Conservation (phyloP, 148 eudicot genomes). For the Rhododendron kiyosumense region DNA sequence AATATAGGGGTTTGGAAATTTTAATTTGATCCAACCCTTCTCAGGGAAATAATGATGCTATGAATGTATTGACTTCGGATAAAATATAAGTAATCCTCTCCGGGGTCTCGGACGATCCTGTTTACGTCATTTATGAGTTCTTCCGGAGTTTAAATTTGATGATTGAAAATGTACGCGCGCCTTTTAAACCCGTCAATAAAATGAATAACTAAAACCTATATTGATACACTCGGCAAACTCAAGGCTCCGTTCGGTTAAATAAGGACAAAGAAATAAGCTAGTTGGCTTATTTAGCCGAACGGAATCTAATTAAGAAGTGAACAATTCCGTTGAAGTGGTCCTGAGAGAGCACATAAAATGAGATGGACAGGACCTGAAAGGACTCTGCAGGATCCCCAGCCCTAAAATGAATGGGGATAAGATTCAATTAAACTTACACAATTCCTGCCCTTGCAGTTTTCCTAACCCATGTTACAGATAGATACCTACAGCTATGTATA, state of each 20-base stretch:
- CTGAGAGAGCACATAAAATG: neutral
- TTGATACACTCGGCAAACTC: neutral
- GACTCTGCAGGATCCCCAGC: neutral
- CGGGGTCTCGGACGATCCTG: neutral
- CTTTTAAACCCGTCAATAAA: too few species aligned
- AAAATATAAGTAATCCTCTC: neutral
- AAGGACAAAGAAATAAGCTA: too few species aligned
- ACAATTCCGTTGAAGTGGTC: neutral
- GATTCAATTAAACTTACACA: neutral
- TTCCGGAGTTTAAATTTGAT: too few species aligned
- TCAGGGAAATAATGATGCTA: neutral
- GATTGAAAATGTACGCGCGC: neutral
- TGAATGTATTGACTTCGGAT: neutral
- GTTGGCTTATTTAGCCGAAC: too few species aligned
- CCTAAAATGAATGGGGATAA: neutral
- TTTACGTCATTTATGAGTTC: neutral
- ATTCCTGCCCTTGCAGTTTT: neutral
- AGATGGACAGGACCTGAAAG: neutral
- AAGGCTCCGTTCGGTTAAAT: too few species aligned
- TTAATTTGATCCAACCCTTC: constrained; percentile 7
- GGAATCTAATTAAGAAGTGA: neutral
- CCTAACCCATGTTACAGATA: neutral
- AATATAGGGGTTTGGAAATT: neutral
- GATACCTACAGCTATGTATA: neutral
- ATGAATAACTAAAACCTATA: neutral